Percentiles rank a stretch among this genome's conserved stretches.
These are phyloP conservation scores for Gonium pectorale DNA, from an alignment of 139 green algal genomes.

Conservation along the genomic window DNA sequence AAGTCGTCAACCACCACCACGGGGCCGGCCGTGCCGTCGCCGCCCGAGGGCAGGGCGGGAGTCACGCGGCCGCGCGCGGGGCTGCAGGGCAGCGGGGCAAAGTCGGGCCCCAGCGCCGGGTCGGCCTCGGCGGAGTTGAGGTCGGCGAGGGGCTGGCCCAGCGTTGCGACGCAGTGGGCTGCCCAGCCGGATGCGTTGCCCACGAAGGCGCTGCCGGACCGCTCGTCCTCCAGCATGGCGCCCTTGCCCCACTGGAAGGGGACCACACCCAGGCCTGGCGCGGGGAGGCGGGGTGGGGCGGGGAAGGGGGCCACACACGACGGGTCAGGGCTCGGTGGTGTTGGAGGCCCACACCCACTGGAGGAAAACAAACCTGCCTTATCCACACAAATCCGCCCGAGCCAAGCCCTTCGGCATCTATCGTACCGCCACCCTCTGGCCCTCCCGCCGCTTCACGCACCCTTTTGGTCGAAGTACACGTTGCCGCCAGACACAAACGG, in stretches of 20 bases:
- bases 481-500: constrained; percentile 4
- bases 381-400: no score
- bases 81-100: constrained; percentile 24
- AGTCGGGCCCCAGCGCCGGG: constrained; percentile 4
- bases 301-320: no score
- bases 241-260: constrained; percentile 40
- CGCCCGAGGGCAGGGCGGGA: neutral
- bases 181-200: constrained; percentile 39
- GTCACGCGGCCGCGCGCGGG: neutral
- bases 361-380: no score
- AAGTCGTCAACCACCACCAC: constrained; percentile 40
- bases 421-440: no score
- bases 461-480: constrained; percentile 39
- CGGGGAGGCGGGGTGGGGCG: no score
- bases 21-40: no score
- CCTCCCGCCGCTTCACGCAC: neutral
- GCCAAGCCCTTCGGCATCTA: neutral
- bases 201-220: neutral
- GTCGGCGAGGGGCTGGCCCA: constrained; percentile 1
- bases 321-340: no score
- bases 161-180: neutral
- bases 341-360: neutral
- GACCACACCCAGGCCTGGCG: neutral
- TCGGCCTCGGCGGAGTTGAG: constrained; percentile 11
- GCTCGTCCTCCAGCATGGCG: constrained; percentile 51